Percentiles rank a stretch among this genome's conserved stretches.
These are phyloP conservation scores for Fraxinus anomala DNA, from an alignment of 257 asterid species.

Conservation along the genomic window DNA sequence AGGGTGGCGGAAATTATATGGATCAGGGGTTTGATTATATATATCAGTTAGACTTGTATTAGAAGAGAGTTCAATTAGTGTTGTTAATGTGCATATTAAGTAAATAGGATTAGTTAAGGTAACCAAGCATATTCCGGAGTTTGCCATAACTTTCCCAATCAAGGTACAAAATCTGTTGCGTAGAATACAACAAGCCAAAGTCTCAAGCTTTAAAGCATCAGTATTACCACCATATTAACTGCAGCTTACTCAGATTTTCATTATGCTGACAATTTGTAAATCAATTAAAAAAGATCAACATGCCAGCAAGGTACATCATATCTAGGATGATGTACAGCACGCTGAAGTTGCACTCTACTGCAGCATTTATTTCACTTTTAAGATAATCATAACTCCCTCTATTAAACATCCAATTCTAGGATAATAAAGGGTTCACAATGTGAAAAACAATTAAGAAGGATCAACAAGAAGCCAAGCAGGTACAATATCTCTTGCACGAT, in stretches of 20 bases:
- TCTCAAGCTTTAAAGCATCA: neutral
- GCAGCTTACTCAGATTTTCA: neutral
- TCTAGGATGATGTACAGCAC: neutral
- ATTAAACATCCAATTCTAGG: neutral
- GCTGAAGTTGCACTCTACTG: neutral
- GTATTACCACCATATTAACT: neutral
- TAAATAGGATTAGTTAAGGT: neutral
- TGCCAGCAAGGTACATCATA: neutral
- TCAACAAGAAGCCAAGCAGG: neutral
- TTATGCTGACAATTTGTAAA: neutral
- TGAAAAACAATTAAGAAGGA: neutral
- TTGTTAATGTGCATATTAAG: neutral
- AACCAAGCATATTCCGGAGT: neutral
- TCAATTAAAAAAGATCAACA: neutral
- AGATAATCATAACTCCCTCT: neutral
- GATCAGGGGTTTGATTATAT: neutral
- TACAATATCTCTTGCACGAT: neutral
- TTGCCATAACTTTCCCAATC: neutral
- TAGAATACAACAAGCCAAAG: too few species aligned
- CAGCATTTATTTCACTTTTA: neutral
- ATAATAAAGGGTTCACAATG: neutral
- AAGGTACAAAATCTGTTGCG: neutral
- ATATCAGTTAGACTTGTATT: neutral
- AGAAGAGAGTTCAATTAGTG: neutral
- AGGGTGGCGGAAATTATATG: neutral